Conservation (phyloP, 164 flowering plant genomes). For the Brasenia schreberi region DNA sequence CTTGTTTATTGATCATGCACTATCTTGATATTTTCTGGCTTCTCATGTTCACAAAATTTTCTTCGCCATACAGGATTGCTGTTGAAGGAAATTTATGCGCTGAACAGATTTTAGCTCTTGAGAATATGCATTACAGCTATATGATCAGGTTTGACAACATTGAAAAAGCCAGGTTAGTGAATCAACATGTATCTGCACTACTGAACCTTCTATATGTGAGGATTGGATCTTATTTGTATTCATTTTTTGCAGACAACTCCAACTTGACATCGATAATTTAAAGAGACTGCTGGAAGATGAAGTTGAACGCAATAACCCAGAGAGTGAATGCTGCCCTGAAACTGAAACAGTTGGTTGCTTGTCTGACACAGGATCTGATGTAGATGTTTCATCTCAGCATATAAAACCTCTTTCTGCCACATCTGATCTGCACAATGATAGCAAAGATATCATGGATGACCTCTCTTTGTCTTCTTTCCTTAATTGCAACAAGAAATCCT, state of each 20-base stretch:
- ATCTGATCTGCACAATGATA: conserved; percentile 7
- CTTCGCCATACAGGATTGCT: conserved; percentile 57
- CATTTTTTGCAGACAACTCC: conserved; percentile 43
- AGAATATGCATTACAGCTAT: conserved; percentile 91
- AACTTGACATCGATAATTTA: conserved; percentile 39
- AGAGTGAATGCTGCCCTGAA: conserved; percentile 58
- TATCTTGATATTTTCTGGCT: background rate
- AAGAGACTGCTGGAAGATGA: conserved; percentile 23
- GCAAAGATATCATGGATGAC: conserved; percentile 39
- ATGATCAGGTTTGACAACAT: conserved; percentile 87
- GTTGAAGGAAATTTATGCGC: conserved; percentile 45
- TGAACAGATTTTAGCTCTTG: conserved; percentile 70
- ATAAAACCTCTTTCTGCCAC: conserved; percentile 11
- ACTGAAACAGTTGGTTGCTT: conserved; percentile 52
- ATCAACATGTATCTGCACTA: background rate
- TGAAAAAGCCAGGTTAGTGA: conserved; percentile 77
- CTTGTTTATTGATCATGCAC: background rate
- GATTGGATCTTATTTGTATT: background rate
- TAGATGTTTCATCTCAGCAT: conserved; percentile 19
- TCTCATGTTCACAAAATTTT: too few relatives aligned
- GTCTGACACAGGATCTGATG: conserved; percentile 25
- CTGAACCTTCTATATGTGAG: background rate
- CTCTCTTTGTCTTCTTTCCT: conserved; percentile 37
- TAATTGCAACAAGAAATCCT: conserved; percentile 13
- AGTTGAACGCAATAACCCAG: conserved; percentile 13